A percentile compares a stretch with the other conserved stretches of the same genome.
Conservation (phyloP, 305 asterid species). For the Fraxinus latifolia region DNA sequence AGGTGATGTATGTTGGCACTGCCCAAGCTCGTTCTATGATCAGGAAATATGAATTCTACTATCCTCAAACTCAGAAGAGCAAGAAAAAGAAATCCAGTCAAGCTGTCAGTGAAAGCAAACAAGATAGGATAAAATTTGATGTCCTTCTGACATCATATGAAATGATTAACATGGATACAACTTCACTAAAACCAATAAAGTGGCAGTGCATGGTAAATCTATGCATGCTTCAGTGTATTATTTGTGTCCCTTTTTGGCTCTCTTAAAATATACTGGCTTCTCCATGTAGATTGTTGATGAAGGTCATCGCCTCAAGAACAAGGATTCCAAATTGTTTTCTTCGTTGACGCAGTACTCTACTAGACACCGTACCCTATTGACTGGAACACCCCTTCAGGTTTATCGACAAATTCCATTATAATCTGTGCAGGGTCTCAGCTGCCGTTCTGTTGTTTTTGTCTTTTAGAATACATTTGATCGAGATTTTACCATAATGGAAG, state of each 20-base stretch:
- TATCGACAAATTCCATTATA: slow-evolving; percentile 16
- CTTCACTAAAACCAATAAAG: slow-evolving; percentile 72
- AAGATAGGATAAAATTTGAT: slow-evolving; percentile 89
- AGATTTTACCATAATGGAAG: not conserved
- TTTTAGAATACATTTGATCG: slow-evolving; percentile 7
- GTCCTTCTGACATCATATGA: slow-evolving; percentile 94
- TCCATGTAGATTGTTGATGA: slow-evolving; percentile 87
- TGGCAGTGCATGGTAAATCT: slow-evolving; percentile 93
- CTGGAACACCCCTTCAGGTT: slow-evolving; percentile 99
- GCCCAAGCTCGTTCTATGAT: slow-evolving; percentile 76
- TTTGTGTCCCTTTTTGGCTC: not conserved
- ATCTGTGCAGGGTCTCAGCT: slow-evolving; percentile 13
- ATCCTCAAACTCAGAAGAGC: slow-evolving; percentile 62
- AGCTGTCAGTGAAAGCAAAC: slow-evolving; percentile 65
- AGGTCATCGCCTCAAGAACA: slow-evolving; percentile 94
- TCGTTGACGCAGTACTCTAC: slow-evolving; percentile 69
- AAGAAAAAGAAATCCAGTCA: slow-evolving; percentile 77
- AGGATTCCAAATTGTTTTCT: slow-evolving; percentile 86
- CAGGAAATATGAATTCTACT: slow-evolving; percentile 81
- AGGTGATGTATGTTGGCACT: slow-evolving; percentile 93
- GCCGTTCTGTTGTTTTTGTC: slow-evolving; percentile 10
- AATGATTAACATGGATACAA: slow-evolving; percentile 83
- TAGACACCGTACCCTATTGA: slow-evolving; percentile 84
- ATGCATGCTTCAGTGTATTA: slow-evolving; percentile 20
- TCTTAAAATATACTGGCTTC: slow-evolving; percentile 25